phyloP scores from a whole-genome alignment of 75 land plant species.

The Larix kaempferi region DNA sequence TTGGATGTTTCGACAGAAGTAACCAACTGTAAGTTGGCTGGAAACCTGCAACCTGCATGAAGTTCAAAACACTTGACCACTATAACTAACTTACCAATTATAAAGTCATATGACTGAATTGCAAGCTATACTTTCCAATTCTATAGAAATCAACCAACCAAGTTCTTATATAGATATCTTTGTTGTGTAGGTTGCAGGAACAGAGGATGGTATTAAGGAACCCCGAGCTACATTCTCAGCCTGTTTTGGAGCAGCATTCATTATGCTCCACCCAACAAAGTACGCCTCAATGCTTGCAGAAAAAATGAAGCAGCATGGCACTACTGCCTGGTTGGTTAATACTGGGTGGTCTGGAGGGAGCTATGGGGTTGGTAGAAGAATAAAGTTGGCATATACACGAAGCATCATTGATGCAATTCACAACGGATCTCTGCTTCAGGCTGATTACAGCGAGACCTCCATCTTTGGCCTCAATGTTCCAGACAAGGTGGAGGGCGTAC shows the following conservation, averaged over 20 bases:
- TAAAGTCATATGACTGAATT: too few relatives aligned
- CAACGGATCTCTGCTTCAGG: constrained; percentile 28
- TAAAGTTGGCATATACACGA: constrained; percentile 36
- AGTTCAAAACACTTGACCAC: too few relatives aligned
- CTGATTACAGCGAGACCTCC: constrained; percentile 34
- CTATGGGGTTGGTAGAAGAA: constrained; percentile 42
- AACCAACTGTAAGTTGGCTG: not conserved
- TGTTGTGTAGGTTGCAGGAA: constrained; percentile 27
- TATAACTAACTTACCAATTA: too few relatives aligned
- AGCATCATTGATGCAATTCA: constrained; percentile 49
- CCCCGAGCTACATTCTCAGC: constrained; percentile 34
- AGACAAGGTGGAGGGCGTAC: constrained; percentile 32
- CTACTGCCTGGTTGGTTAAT: constrained; percentile 39
- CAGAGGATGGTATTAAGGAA: constrained; percentile 35
- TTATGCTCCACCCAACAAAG: constrained; percentile 35
- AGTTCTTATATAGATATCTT: not conserved
- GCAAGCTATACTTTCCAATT: too few relatives aligned
- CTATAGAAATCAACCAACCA: too few relatives aligned
- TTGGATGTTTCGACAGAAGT: not conserved
- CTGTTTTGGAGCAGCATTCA: constrained; percentile 37
- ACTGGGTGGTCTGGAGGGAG: constrained; percentile 44
- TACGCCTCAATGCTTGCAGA: constrained; percentile 41
- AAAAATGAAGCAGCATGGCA: constrained; percentile 32
- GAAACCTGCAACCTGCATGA: too few relatives aligned
- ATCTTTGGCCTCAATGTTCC: constrained; percentile 39